These are phyloP conservation scores for Actinidia polygama DNA, from an alignment of 179 eudicot genomes.

Conservation along the genomic window DNA sequence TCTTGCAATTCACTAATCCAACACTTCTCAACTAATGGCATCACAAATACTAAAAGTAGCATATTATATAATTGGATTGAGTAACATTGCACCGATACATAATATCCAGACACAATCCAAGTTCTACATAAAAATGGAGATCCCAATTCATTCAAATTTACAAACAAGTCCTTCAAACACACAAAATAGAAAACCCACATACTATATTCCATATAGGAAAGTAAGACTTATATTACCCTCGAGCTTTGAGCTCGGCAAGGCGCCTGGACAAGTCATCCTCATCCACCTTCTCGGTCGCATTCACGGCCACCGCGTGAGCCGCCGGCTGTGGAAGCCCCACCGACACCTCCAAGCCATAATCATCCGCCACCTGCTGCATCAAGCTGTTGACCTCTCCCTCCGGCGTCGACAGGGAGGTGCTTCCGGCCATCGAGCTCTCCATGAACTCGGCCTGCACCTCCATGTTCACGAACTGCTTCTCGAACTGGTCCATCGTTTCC, in stretches of 20 bases:
- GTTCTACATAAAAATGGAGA: not conserved
- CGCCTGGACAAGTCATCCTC: constrained; percentile 67
- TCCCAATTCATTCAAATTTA: not conserved
- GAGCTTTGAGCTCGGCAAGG: constrained; percentile 70
- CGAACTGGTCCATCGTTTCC: constrained; percentile 82
- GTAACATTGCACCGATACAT: not conserved
- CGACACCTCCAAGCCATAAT: constrained; percentile 73
- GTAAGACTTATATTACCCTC: constrained; percentile 37
- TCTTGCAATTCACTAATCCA: constrained; percentile 1
- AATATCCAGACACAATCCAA: not conserved
- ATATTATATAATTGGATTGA: not conserved
- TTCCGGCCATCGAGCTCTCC: constrained; percentile 82
- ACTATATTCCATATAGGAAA: not conserved
- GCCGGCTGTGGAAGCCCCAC: constrained; percentile 75
- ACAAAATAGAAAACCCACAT: not conserved
- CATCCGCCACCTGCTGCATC: constrained; percentile 85
- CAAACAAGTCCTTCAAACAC: constrained; percentile 4
- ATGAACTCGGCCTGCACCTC: constrained; percentile 83
- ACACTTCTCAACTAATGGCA: not conserved
- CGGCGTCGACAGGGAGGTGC: constrained; percentile 66
- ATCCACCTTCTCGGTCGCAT: constrained; percentile 52
- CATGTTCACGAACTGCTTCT: constrained; percentile 82
- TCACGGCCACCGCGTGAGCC: constrained; percentile 48
- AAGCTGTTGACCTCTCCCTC: constrained; percentile 69
- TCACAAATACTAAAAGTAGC: not conserved